Evolutionary conservation across 148 eudicot genomes (phyloP), one percentile per base, ranked within the genome.

Genomic region (Nyssa sinensis): DNA sequence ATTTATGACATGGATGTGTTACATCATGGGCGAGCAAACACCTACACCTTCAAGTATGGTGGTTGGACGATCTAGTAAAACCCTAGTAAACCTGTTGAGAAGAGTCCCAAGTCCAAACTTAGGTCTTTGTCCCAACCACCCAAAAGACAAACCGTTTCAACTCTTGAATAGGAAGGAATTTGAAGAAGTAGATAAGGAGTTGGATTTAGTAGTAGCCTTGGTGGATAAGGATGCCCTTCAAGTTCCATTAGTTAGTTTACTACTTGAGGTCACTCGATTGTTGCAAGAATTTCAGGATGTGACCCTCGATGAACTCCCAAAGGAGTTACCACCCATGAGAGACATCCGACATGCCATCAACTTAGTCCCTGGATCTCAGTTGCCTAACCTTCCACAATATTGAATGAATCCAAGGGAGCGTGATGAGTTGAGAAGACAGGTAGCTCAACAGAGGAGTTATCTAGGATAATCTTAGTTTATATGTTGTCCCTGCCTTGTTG

Each of bases 331-430:
- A 7, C 47, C 49, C n/a, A 5, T 65, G 8, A 32, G 69, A 31
- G 69, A 34, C 49, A 1, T 65, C 28, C 17, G 35, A 31, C 69
- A 65, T 65, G 69, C 25, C 24, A 65, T 65, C 7, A 27, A 67
- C 53, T 39, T 67, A 23, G 55, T 67, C 29, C 57, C 30, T 2
- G 10, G 30, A 0, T 67, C 53, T 14, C 28, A 67, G 7, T 23
- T 41, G 3, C 51, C 53, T 67, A 67, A 37, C 2, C 24, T 57
- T 16, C 41, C 8, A 3, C 41, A 37, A 4, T 37, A 37, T 37
- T 8, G 61, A 23, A 16, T 57, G 27, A 67, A 67, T 29, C 25
- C 57, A 33, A 67, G 7, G 12, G 70, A 67, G 25, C 7, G 27
- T 16, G 53, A 10, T 7, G 30, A 67, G 29, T 37, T 67, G 28